A percentile compares a stretch with the other conserved stretches of the same genome.
Evolutionary conservation across 345 rosid genomes (phyloP).

Genomic region (Carallia brachiata): DNA sequence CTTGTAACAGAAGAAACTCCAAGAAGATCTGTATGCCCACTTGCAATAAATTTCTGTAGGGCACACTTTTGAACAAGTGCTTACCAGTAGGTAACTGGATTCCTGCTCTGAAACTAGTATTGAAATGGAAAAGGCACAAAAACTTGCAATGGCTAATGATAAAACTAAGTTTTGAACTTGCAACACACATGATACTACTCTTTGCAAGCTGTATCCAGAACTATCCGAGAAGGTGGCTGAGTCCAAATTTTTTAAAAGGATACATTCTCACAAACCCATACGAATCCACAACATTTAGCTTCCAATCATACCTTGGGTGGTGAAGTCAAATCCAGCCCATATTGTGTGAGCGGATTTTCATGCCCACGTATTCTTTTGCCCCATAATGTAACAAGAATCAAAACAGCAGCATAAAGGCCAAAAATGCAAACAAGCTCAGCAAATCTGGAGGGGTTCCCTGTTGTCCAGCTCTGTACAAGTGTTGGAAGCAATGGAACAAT

Average conservation of each 20-base stretch:
- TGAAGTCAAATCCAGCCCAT: constrained; percentile 71
- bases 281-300: background rate
- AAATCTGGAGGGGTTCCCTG: constrained; percentile 54
- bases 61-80: too few relatives aligned
- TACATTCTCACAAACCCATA: constrained; percentile 16
- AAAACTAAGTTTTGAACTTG: too few relatives aligned
- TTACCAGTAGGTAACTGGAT: too few relatives aligned
- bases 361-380: constrained; percentile 77
- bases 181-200: background rate
- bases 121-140: constrained; percentile 12
- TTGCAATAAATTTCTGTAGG: too few relatives aligned
- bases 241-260: constrained; percentile 23
- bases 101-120: too few relatives aligned
- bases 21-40: too few relatives aligned
- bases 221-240: background rate
- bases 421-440: constrained; percentile 69
- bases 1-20: too few relatives aligned
- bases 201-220: background rate
- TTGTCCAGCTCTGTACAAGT: constrained; percentile 77
- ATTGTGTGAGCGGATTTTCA: constrained; percentile 67
- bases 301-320: constrained; percentile 47
- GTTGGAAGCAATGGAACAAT: constrained; percentile 82
- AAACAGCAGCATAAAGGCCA: constrained; percentile 75
- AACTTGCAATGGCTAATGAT: background rate
- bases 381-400: constrained; percentile 73